Evolutionary conservation across 805 yeast species (phyloP).

Genomic region (Kuraishia capsulata): DNA sequence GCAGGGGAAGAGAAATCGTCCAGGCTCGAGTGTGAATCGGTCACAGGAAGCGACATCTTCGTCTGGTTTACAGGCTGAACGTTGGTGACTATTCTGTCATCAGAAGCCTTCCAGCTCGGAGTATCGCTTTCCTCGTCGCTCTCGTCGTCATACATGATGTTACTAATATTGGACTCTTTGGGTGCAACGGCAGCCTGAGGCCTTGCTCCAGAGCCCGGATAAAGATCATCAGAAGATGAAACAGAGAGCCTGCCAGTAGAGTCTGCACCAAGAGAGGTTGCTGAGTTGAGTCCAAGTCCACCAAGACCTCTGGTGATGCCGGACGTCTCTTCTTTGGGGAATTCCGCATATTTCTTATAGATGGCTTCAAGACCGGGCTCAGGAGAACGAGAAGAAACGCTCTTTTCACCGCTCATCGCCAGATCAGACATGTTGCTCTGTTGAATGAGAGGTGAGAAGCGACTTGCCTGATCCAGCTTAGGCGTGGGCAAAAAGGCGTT

Average conservation of each 20-base stretch:
- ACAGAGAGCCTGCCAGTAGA: neutral
- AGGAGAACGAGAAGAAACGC: slow-evolving; percentile 2
- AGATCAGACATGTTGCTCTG: neutral
- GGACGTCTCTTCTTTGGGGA: neutral
- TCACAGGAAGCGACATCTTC: neutral
- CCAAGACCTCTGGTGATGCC: neutral
- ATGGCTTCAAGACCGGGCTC: slow-evolving; percentile 21
- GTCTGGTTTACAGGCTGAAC: neutral
- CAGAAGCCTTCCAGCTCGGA: neutral
- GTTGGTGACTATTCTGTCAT: neutral
- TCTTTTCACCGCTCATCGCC: neutral
- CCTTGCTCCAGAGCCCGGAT: neutral
- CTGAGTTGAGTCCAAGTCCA: neutral
- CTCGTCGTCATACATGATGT: slow-evolving; percentile 1
- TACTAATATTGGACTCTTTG: neutral
- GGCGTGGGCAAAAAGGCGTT: slow-evolving; percentile 28
- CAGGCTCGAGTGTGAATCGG: neutral
- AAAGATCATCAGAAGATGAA: neutral
- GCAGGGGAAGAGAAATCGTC: neutral
- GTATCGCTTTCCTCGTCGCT: neutral
- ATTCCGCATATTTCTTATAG: slow-evolving; percentile 17
- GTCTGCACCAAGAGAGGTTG: neutral
- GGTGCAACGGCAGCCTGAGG: too few relatives aligned
- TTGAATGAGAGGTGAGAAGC: neutral
- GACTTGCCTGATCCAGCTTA: slow-evolving; percentile 5